These are phyloP conservation scores for Insectozyma bohioensis DNA, from an alignment of 1,139 yeast genomes.

Conservation along the genomic window DNA sequence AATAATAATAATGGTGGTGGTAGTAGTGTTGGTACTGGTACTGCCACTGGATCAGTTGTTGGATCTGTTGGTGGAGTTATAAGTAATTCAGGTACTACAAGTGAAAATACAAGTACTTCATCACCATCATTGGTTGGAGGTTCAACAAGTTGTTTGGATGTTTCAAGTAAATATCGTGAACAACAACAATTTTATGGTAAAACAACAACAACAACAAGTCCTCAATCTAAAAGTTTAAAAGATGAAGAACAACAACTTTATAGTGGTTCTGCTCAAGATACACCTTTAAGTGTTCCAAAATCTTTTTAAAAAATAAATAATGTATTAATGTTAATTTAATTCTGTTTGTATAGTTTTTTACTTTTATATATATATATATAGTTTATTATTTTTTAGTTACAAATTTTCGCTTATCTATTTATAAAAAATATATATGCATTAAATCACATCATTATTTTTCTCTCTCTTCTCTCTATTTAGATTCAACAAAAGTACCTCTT, in stretches of 20 bases:
- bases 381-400: background rate
- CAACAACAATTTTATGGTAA: too few relatives aligned
- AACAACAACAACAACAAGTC: conserved; percentile 1
- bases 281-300: conserved; percentile 12
- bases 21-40: too few relatives aligned
- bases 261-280: conserved; percentile 9
- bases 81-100: too few relatives aligned
- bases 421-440: conserved; percentile 5
- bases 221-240: conserved; percentile 7
- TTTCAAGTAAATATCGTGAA: background rate
- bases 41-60: too few relatives aligned
- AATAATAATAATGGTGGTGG: background rate
- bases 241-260: conserved; percentile 10
- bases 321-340: conserved; percentile 2
- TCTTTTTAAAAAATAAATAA: conserved; percentile 5
- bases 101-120: too few relatives aligned
- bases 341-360: background rate
- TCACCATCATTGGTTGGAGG: conserved; percentile 4
- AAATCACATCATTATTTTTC: conserved; percentile 1
- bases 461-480: conserved; percentile 2
- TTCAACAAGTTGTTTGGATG: too few relatives aligned
- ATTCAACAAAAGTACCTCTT: conserved; percentile 45
- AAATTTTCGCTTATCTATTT: background rate
- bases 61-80: too few relatives aligned
- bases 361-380: background rate